phyloP scores from a whole-genome alignment of 169 alveolate species.

The Eimeria brunetti region DNA sequence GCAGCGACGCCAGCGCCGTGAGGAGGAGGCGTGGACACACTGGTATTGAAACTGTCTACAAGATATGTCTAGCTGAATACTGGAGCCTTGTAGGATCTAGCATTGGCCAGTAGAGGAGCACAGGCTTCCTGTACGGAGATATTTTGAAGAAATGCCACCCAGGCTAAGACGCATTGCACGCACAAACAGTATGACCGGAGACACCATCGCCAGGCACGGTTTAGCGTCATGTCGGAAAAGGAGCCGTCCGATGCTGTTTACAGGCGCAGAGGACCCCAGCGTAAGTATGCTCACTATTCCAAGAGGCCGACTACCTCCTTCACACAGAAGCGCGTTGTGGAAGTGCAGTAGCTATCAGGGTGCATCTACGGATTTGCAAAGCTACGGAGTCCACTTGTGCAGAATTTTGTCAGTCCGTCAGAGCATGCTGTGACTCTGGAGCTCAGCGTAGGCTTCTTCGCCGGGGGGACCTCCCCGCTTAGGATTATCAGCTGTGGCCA shows the following conservation, averaged over 20 bases:
- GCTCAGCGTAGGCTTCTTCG: background rate
- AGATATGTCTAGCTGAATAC: background rate
- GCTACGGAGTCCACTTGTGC: background rate
- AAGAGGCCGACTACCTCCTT: background rate
- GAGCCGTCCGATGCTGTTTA: background rate
- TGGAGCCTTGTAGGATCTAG: background rate
- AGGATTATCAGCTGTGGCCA: conserved; percentile 42
- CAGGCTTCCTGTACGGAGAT: background rate
- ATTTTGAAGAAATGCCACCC: background rate
- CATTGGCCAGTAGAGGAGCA: background rate
- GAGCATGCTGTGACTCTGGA: background rate
- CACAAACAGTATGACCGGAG: background rate
- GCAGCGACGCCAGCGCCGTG: background rate
- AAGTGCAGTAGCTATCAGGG: background rate
- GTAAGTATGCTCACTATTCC: background rate
- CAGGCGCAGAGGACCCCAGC: background rate
- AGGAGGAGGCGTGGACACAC: background rate
- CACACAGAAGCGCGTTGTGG: background rate
- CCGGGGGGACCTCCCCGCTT: background rate
- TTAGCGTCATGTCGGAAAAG: background rate
- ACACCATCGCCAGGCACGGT: background rate
- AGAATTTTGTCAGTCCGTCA: background rate
- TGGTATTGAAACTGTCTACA: background rate
- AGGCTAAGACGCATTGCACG: background rate
- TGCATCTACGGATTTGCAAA: background rate